phyloP scores from a whole-genome alignment of 441 rosid species.

The Bocquillonia castaneifolia region DNA sequence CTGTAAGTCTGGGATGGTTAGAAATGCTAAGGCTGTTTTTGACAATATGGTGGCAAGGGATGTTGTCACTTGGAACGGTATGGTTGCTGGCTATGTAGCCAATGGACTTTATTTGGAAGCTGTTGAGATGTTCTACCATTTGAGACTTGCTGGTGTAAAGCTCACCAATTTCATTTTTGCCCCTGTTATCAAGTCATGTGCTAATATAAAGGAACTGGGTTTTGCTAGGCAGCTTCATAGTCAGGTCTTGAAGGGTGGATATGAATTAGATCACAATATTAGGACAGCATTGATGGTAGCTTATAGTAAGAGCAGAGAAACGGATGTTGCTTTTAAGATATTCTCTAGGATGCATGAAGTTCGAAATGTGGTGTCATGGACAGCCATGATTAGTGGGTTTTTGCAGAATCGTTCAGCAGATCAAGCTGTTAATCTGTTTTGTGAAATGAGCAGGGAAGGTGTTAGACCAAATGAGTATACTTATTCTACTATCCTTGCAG shows the following conservation, averaged over 20 bases:
- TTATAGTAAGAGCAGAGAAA: constrained; percentile 63
- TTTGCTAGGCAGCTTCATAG: constrained; percentile 61
- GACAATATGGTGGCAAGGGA: constrained; percentile 60
- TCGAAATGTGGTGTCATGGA: constrained; percentile 71
- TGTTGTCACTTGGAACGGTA: constrained; percentile 66
- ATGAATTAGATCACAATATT: constrained; percentile 46
- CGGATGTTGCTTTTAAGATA: constrained; percentile 55
- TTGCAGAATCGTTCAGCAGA: constrained; percentile 58
- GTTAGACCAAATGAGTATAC: constrained; percentile 68
- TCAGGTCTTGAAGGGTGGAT: constrained; percentile 51
- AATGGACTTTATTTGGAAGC: constrained; percentile 52
- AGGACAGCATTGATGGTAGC: constrained; percentile 65
- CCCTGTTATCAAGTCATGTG: constrained; percentile 53
- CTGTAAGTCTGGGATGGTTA: constrained; percentile 52
- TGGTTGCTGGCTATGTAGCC: constrained; percentile 67
- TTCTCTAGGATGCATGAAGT: constrained; percentile 48
- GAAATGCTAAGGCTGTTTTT: constrained; percentile 62
- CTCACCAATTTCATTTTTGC: constrained; percentile 54
- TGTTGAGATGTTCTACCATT: constrained; percentile 41
- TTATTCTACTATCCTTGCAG: constrained; percentile 59
- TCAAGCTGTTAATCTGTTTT: constrained; percentile 52
- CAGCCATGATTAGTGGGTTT: constrained; percentile 76
- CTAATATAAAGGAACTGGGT: constrained; percentile 38
- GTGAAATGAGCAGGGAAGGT: constrained; percentile 53
- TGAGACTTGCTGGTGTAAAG: constrained; percentile 38